Evolutionary conservation across 331 rosid genomes (phyloP), one percentile per base, ranked within the genome.

Genomic region (Rosa hybrid): DNA sequence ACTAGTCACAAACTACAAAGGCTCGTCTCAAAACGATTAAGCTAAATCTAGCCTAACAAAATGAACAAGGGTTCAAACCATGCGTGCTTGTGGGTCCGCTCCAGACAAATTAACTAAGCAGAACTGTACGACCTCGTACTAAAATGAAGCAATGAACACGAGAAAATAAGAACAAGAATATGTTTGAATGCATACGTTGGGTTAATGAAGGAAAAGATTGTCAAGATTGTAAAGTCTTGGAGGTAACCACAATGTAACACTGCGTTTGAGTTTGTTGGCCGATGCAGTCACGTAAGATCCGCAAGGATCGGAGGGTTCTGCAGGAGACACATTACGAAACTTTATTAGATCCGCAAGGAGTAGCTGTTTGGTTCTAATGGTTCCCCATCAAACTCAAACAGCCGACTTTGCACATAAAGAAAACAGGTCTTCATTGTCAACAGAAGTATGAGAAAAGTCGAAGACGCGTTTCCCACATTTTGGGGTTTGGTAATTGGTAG

Each of bases 391-490:
- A 67, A 1, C 64, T n/a, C 11, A 57, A 14, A 38, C 71, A 14
- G 49, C 72, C 48, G 72, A 18, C 72, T 39, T 38, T 17, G 48
- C 72, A 38, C 23, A 17, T 67, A 4, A 46, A 21, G 20, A 14
- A 14, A n/a, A 6, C 34, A 62, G 39, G 12, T 62, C 68, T 20
- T 12, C 39, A 13, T 62, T 62, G 41, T 62, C 8, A 62, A 25
- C 18, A 25, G 8, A 12, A 62, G 20, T 12, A 14, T 27, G 42
- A 50, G 78, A 74, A 38, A 53, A 41, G 78, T 74, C 68, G 50
- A 11, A 4, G 8, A 39, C 60, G 54, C 80, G 63, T 75, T 75
- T 57, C 78, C 54, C 53, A 74, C 64, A 6, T 54, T 38, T 17
- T 54, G 13, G 53, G 78, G 49, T 25, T 4, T 16, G 0, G 6